These are phyloP conservation scores for Ceratocystiopsis minuta DNA, from an alignment of 2,329 filamentous ascomycete genomes.

Conservation along the genomic window DNA sequence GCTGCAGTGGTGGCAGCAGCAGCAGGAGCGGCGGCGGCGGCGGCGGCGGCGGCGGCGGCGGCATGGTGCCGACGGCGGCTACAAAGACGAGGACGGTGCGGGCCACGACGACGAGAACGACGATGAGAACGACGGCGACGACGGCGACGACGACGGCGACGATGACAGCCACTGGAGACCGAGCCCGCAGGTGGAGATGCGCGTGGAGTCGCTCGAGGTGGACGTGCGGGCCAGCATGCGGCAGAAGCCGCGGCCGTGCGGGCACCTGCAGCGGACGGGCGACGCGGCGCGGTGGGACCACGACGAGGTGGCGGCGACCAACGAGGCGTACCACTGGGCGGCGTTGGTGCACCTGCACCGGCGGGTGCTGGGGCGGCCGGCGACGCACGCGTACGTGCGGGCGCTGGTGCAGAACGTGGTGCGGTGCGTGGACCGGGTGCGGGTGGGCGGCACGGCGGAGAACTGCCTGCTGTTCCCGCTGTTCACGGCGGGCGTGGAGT, in stretches of 20 bases:
- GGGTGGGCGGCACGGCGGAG: slow-evolving; percentile 51
- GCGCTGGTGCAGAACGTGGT: slow-evolving; percentile 45
- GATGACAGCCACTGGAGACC: slow-evolving; percentile 32
- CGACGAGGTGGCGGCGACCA: slow-evolving; percentile 50
- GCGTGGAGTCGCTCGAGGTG: slow-evolving; percentile 40
- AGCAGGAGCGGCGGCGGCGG: not conserved
- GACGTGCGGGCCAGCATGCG: slow-evolving; percentile 41
- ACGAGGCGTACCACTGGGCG: slow-evolving; percentile 65
- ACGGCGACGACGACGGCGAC: not conserved
- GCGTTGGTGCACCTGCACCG: slow-evolving; percentile 60
- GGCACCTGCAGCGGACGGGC: slow-evolving; percentile 27
- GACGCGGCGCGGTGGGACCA: slow-evolving; percentile 40
- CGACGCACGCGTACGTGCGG: slow-evolving; percentile 41
- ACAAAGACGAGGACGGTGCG: too few relatives aligned
- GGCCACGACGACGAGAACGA: not conserved
- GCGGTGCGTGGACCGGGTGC: slow-evolving; percentile 40
- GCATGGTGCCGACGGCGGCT: too few relatives aligned
- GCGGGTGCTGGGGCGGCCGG: slow-evolving; percentile 46
- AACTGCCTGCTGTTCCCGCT: slow-evolving; percentile 62
- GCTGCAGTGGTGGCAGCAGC: not conserved
- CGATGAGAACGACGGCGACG: not conserved
- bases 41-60: not conserved
- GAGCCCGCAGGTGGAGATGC: slow-evolving; percentile 28
- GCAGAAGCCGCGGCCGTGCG: slow-evolving; percentile 22
- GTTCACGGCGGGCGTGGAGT: slow-evolving; percentile 69